Conservation (phyloP, 768 basidiomycete genomes). For the Collybia nuda region DNA sequence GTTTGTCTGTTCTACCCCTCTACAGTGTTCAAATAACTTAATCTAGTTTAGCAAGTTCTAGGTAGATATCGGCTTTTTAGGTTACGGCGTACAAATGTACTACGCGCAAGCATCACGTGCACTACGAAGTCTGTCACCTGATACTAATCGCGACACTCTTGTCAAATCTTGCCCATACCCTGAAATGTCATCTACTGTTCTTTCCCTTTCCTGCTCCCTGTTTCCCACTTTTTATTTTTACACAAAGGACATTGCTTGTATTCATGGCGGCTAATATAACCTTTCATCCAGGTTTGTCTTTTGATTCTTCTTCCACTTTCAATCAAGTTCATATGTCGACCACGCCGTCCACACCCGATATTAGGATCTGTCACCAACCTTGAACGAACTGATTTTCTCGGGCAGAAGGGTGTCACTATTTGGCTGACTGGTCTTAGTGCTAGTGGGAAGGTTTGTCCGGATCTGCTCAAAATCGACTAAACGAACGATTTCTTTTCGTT, state of each 20-base stretch:
- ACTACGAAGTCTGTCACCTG: no score
- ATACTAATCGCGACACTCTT: no score
- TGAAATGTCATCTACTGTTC: neutral
- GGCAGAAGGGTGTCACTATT: constrained; percentile 87
- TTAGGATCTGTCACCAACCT: constrained; percentile 67
- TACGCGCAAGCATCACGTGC: no score
- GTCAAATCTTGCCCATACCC: no score
- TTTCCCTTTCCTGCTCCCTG: neutral
- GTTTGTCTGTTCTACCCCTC: no score
- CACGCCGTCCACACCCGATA: no score
- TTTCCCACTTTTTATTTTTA: no score
- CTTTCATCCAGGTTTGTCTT: constrained; percentile 35
- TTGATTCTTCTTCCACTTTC: neutral
- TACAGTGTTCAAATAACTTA: no score
- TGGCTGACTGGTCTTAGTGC: constrained; percentile 98
- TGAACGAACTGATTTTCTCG: constrained; percentile 68
- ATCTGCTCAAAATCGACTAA: neutral
- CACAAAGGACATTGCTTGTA: no score
- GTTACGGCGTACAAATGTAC: no score
- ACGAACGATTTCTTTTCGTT: neutral
- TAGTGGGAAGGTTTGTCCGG: constrained; percentile 77
- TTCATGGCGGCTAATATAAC: constrained; percentile 58
- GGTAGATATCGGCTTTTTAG: no score
- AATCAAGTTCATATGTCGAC: neutral
- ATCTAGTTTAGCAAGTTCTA: no score